A percentile compares a stretch with the other conserved stretches of the same genome.
Conservation (phyloP, 192 early-diverging fungal genomes). For the Coemansia pectinata region DNA sequence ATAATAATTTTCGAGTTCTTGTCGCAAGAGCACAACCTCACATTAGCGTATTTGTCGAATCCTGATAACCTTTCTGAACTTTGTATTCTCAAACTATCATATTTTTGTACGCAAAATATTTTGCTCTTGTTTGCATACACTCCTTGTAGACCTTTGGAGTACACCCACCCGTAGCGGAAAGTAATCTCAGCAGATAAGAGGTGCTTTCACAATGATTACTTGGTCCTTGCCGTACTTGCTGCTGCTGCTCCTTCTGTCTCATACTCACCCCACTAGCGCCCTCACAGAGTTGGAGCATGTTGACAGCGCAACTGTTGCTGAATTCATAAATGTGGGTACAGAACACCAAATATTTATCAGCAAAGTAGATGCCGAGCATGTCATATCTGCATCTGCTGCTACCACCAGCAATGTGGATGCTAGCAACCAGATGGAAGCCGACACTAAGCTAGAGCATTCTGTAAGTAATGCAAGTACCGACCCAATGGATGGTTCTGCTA, state of each 20-base stretch:
- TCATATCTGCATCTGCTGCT: not conserved
- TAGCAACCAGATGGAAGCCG: not conserved
- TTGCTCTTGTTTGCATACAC: not conserved
- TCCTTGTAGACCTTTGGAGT: not conserved
- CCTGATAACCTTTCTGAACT: not conserved
- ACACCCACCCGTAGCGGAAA: not conserved
- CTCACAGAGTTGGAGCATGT: not conserved
- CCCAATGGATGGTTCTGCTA: not conserved
- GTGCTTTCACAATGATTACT: not conserved
- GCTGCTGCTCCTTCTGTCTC: not conserved
- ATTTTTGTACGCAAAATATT: not conserved
- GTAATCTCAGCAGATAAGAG: not conserved
- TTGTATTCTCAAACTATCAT: not conserved
- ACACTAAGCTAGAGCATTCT: not conserved
- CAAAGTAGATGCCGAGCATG: not conserved
- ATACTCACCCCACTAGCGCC: not conserved
- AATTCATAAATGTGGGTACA: constrained; percentile 20
- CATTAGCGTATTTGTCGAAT: not conserved
- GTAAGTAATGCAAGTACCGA: not conserved
- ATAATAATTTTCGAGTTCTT: not conserved
- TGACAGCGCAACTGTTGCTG: not conserved
- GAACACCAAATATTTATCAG: constrained; percentile 10
- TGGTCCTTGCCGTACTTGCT: not conserved
- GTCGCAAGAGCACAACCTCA: not conserved
- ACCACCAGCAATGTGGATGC: not conserved